Evolutionary conservation across 2,329 filamentous ascomycete genomes (phyloP), one percentile per base, ranked within the genome.

Genomic region (Fusarium sulawesiense): DNA sequence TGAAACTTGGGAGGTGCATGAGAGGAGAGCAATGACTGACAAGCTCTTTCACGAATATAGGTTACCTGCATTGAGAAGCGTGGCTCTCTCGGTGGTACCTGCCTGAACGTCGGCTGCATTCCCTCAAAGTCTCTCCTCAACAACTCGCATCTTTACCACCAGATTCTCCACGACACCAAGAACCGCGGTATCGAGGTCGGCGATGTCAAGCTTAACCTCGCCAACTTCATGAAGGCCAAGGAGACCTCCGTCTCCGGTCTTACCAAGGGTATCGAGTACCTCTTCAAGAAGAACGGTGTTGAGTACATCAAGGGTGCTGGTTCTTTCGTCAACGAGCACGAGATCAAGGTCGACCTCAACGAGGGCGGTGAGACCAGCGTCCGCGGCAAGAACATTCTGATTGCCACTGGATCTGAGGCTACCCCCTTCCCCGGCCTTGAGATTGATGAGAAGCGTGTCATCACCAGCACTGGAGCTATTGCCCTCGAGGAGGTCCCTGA

Each of bases 81-180:
- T 80, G 96, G 96, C 75, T 87, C 89, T 66, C 91, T 99, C 76
- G 96, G 96, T 78, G 96, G 96, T 80, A 99, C 96, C 78, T 99
- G 96, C 87, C 86, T 99, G 78, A 99, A 99, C 82, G 96, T 99
- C 79, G 96, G 96, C 84, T 99, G 96, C 85, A 99, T 99, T 80
- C 96, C 96, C 74, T 99, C 96, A 73, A 99, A 99, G 85, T 98
- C 96, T 70, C 93, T 99, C 75, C 93, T 99, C 82, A 99, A 98
- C 91, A 98, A 98, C 88, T 98, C 96, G 76, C 94, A 98, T 83
- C 89, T 98, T 66, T 98, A 98, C 87, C 95, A 98, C 86, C 92
- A 94, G 84, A 92, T 98, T 79, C 89, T 97, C 67, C 95, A 99
- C 86, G 96, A 99, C 86, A 95, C 94, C 73, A 97, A 98, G 86